Conservation (phyloP, 306 rosid genomes). For the barrel medic (Medicago truncatula) region DNA sequence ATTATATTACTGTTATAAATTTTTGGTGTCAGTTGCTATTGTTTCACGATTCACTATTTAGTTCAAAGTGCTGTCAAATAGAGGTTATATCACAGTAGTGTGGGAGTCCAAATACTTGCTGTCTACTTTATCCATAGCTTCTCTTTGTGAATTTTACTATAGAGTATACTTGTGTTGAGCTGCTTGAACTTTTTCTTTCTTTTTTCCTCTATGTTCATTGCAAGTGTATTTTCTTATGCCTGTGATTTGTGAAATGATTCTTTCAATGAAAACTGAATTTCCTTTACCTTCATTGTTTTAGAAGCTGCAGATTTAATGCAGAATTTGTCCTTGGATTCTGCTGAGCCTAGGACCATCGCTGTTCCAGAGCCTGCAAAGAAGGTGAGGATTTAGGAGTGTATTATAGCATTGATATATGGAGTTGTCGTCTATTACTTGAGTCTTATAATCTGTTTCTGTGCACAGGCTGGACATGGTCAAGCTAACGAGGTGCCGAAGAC, state of each 20-base stretch:
- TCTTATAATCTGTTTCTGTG: neutral
- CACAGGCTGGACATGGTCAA: constrained; percentile 16
- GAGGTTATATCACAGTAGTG: neutral
- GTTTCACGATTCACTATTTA: neutral
- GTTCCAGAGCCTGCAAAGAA: constrained; percentile 6
- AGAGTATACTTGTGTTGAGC: constrained; percentile 1
- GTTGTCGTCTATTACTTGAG: neutral
- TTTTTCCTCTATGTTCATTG: neutral
- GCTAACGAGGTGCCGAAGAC: constrained; percentile 13
- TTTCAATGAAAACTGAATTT: neutral
- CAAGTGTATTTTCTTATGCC: neutral
- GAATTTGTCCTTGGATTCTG: constrained; percentile 25
- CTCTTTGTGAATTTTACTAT: neutral
- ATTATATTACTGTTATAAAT: no score
- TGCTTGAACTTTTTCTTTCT: neutral
- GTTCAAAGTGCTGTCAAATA: neutral
- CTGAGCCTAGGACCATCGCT: constrained; percentile 13
- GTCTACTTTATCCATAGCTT: neutral
- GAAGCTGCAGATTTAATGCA: neutral
- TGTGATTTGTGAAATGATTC: neutral
- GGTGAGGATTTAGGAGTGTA: neutral
- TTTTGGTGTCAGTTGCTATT: neutral
- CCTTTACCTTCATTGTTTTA: constrained; percentile 2
- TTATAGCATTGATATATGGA: neutral
- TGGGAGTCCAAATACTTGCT: neutral